These are phyloP conservation scores for Tinospora cordifolia DNA, from an alignment of 164 flowering plant genomes.

Conservation along the genomic window DNA sequence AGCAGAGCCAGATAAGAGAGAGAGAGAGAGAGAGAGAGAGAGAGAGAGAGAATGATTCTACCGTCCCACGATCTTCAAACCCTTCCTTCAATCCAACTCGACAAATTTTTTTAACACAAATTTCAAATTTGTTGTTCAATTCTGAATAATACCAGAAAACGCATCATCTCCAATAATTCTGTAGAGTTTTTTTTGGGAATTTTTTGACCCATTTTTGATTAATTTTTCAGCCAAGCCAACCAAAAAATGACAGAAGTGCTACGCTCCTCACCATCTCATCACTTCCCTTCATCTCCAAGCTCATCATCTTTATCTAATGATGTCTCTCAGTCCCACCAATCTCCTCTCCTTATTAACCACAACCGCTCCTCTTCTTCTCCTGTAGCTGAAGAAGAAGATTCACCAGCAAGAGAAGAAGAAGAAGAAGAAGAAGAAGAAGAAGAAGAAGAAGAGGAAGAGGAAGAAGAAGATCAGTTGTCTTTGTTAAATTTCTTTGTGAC, in stretches of 20 bases:
- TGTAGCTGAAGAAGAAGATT: not conserved
- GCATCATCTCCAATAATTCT: not conserved
- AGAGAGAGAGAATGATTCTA: slow-evolving; percentile 30
- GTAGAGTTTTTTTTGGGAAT: not conserved
- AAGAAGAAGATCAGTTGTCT: slow-evolving; percentile 46
- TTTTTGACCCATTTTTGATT: not conserved
- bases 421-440: slow-evolving; percentile 16
- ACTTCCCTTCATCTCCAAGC: slow-evolving; percentile 36
- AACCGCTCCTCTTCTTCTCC: slow-evolving; percentile 1
- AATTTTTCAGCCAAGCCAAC: slow-evolving; percentile 14
- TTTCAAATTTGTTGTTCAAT: slow-evolving; percentile 6
- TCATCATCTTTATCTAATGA: slow-evolving; percentile 22
- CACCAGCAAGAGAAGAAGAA: not conserved
- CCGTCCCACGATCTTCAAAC: slow-evolving; percentile 24
- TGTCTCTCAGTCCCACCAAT: slow-evolving; percentile 12
- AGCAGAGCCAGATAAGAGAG: slow-evolving; percentile 1
- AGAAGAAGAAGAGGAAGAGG: slow-evolving; percentile 19
- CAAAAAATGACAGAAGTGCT: slow-evolving; percentile 43
- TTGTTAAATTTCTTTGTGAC: slow-evolving; percentile 62
- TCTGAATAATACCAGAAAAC: slow-evolving; percentile 4
- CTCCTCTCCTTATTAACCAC: slow-evolving; percentile 13
- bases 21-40: not conserved
- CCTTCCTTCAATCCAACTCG: slow-evolving; percentile 33
- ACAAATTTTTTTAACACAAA: slow-evolving; percentile 7
- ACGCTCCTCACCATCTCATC: slow-evolving; percentile 27